Evolutionary conservation across 2,329 filamentous ascomycete species (phyloP).

Genomic region (Lithohypha guttulata): DNA sequence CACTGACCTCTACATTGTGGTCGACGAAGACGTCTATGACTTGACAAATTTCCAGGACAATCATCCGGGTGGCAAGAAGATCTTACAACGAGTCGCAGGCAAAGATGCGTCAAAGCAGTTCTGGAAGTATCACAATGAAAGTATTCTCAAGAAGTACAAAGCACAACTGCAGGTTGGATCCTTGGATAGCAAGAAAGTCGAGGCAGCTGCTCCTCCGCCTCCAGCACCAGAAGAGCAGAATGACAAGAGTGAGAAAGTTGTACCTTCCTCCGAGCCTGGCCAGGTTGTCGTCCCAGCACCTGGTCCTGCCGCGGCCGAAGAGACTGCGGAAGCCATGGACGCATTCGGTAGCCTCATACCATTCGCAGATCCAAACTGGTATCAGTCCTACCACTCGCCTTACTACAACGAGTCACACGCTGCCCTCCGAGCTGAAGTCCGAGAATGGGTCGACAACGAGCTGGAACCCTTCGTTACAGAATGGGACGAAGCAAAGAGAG

Average conservation of each 20-base stretch:
- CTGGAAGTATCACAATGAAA: slow-evolving; percentile 54
- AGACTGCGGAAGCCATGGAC: slow-evolving; percentile 65
- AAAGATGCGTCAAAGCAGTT: slow-evolving; percentile 61
- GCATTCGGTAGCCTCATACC: slow-evolving; percentile 71
- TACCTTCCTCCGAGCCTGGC: slow-evolving; percentile 51
- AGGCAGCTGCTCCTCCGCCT: slow-evolving; percentile 40
- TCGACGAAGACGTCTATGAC: slow-evolving; percentile 94
- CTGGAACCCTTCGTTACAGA: slow-evolving; percentile 87
- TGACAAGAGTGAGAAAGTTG: slow-evolving; percentile 40
- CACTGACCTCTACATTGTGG: slow-evolving; percentile 74
- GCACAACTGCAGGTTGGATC: slow-evolving; percentile 54
- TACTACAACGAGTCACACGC: slow-evolving; percentile 95
- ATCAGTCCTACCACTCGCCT: slow-evolving; percentile 91
- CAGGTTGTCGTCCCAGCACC: slow-evolving; percentile 36
- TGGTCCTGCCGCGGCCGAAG: slow-evolving; percentile 31
- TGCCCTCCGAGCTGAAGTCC: slow-evolving; percentile 78
- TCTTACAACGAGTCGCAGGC: slow-evolving; percentile 53
- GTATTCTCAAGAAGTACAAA: slow-evolving; percentile 53
- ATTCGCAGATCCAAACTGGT: slow-evolving; percentile 88
- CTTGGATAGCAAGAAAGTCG: slow-evolving; percentile 70
- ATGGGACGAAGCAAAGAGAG: slow-evolving; percentile 91
- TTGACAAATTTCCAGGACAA: slow-evolving; percentile 79
- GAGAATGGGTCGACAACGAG: slow-evolving; percentile 80
- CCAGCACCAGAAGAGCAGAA: slow-evolving; percentile 32
- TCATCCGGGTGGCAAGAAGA: slow-evolving; percentile 70